Evolutionary conservation across 2,329 filamentous ascomycete species (phyloP).

Genomic region (Colletotrichum sp.): DNA sequence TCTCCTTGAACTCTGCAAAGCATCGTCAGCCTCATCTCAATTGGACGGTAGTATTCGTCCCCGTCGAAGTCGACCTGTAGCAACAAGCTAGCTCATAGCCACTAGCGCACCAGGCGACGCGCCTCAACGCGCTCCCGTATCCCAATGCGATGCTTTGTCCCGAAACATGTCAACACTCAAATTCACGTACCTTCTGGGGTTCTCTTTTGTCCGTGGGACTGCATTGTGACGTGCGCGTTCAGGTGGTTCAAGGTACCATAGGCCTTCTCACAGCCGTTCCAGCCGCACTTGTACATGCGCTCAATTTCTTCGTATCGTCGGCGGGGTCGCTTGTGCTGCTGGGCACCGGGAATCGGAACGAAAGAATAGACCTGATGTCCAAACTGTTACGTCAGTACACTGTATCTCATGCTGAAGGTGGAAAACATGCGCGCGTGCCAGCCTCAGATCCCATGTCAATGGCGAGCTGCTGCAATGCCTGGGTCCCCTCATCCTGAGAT

Average conservation of each 20-base stretch:
- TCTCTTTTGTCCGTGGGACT: conserved; percentile 91
- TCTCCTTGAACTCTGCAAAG: conserved; percentile 92
- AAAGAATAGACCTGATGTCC: conserved; percentile 87
- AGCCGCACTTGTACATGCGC: conserved; percentile 99
- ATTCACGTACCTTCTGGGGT: conserved; percentile 89
- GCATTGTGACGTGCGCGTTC: conserved; percentile 99
- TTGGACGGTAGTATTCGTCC: background rate
- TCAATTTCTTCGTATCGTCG: conserved; percentile 98
- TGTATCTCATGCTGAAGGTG: background rate
- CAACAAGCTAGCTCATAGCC: background rate
- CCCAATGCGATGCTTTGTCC: background rate
- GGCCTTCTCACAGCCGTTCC: conserved; percentile 98
- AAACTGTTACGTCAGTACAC: conserved; percentile 24
- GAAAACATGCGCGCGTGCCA: background rate
- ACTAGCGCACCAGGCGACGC: background rate
- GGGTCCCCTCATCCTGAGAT: background rate
- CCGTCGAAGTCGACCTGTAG: background rate
- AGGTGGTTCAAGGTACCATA: conserved; percentile 97
- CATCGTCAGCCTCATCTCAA: conserved; percentile 24
- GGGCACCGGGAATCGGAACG: conserved; percentile 93
- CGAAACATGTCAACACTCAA: background rate
- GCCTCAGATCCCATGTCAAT: background rate
- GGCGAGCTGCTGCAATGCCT: too few relatives aligned
- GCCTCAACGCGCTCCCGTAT: background rate
- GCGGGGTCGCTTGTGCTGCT: conserved; percentile 95